These are phyloP conservation scores for Daedaleopsis nitida DNA, from an alignment of 768 basidiomycete species.

Conservation along the genomic window DNA sequence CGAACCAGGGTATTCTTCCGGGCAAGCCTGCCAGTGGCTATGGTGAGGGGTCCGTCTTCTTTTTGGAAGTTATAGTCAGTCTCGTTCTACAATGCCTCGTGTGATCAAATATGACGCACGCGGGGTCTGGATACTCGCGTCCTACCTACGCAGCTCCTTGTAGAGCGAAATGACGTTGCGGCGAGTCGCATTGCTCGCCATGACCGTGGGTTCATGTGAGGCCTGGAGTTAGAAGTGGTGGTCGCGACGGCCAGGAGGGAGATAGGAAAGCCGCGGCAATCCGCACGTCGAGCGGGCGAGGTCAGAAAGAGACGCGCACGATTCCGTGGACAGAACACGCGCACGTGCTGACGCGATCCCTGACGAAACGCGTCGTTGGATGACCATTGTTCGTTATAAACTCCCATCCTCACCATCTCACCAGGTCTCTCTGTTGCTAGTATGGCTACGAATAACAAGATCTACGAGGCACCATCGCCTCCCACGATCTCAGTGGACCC, in stretches of 20 bases:
- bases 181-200: constrained; percentile 56
- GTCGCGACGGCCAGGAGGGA: not conserved
- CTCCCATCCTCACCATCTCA: not conserved
- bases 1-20: not conserved
- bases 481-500: constrained; percentile 22
- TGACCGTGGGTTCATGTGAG: constrained; percentile 25
- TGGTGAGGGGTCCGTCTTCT: constrained; percentile 34
- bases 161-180: constrained; percentile 71
- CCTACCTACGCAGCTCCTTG: constrained; percentile 82
- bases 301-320: no score
- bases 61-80: constrained; percentile 68
- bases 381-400: no score
- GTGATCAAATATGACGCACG: constrained; percentile 47
- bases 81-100: not conserved
- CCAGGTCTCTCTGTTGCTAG: not conserved
- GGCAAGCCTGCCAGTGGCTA: not conserved
- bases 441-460: constrained; percentile 15
- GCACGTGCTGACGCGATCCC: not conserved
- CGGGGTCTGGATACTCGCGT: constrained; percentile 79
- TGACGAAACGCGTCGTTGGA: constrained; percentile 3
- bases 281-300: no score
- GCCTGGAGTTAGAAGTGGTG: not conserved
- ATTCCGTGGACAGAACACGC: not conserved
- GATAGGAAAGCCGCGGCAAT: not conserved
- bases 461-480: constrained; percentile 20